Evolutionary conservation across 305 asterid species (phyloP), one percentile per base, ranked within the genome.

Genomic region (Caryopteris hybrid): DNA sequence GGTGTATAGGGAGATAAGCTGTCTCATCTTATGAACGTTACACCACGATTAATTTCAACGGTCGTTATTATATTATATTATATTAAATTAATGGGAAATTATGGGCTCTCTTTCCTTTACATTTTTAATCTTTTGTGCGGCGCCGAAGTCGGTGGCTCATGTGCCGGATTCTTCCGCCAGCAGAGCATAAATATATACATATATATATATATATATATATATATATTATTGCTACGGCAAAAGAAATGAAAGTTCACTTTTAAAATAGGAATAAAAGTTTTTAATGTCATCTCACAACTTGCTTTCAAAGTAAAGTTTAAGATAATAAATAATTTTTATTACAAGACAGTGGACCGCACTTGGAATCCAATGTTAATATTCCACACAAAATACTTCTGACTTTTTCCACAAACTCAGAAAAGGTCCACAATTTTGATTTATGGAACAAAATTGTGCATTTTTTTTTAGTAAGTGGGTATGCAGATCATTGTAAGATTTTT

Each of bases 121-220:
- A n/a, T n/a, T n/a, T 14, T 23, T 61, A 61, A 54, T 69, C 58
- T 38, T 59, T 61, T 31, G 50, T 38, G 73, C 79, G 66, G 77
- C 75, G 85, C 33, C 66, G 62, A 53, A 50, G 77, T 42, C 76
- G 81, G 79, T 75, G 77, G 52, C 11, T 45, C 83, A 74, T 42
- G 80, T 77, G 80, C 76, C 58, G 38, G 69, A 53, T 41, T 74
- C n/a, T n/a, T n/a, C n/a, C 67, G 38, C 33, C 73, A 63, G 65
- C 71, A 63, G 27, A 7, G 14, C 61, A 13, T 5, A n/a, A n/a
- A n/a, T n/a, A n/a, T n/a, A n/a, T n/a, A n/a, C n/a, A n/a, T n/a
- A n/a, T n/a, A n/a, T n/a, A n/a, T n/a, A n/a, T n/a, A n/a, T n/a
- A n/a, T n/a, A n/a, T n/a, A n/a, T n/a, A n/a, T n/a, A n/a, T n/a